Evolutionary conservation across 495 filamentous ascomycete genomes (phyloP).

Genomic region (Aspergillus steynii): DNA sequence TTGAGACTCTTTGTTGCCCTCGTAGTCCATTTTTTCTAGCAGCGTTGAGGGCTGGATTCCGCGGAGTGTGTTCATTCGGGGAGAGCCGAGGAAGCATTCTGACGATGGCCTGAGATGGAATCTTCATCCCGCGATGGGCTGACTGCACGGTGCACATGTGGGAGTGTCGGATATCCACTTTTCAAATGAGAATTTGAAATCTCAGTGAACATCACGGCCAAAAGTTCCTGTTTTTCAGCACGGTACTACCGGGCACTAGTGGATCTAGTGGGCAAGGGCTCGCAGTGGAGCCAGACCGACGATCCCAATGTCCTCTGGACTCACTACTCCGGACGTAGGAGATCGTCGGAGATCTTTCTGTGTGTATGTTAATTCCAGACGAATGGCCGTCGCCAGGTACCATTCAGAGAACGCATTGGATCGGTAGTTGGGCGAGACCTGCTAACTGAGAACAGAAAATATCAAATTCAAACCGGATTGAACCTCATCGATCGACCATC

Average conservation of each 20-base stretch:
- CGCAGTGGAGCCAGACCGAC: not conserved
- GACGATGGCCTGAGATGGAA: too few species aligned
- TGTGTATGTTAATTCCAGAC: not conserved
- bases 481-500: not conserved
- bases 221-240: not conserved
- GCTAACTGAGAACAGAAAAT: not conserved
- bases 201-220: not conserved
- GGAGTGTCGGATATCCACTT: too few species aligned
- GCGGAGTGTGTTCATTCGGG: too few species aligned
- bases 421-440: not conserved
- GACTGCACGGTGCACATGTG: too few species aligned
- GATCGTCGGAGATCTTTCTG: not conserved
- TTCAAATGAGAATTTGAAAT: not conserved
- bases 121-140: too few species aligned
- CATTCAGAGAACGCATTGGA: too few species aligned
- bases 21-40: too few species aligned
- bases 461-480: not conserved
- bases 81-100: too few species aligned
- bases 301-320: not conserved
- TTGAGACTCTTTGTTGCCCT: too few species aligned
- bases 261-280: not conserved
- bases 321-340: not conserved
- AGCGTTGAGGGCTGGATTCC: too few species aligned
- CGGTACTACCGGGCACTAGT: not conserved
- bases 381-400: not conserved